Evolutionary conservation across 805 yeast genomes (phyloP), one percentile per base, ranked within the genome.

Genomic region (Cyberlindnera xylosilytica): DNA sequence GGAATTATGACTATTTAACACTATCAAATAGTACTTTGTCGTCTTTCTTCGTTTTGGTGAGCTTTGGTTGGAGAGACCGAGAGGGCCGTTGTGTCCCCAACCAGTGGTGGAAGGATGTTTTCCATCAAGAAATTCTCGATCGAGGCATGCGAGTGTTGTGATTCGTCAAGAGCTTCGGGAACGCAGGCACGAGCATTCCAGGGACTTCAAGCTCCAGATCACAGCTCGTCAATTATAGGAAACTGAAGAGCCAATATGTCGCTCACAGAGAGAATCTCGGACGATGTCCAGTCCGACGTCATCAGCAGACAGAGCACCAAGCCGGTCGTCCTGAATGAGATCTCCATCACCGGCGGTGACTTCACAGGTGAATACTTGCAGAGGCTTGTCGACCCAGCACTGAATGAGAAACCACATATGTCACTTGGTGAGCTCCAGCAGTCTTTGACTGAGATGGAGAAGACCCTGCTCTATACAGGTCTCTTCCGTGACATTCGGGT

Each of bases 311-410:
- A 55, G 39, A 28, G 38, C 15, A 52, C 62, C 0, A 49, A 44
- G 28, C 60, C 56, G 2, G 44, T 58, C 7, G 37, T 37, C 6
- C 24, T 56, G 30, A 47, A 46, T 30, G 44, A 46, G 15, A 34
- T 58, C 18, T 32, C 51, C 19, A 42, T 58, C 26, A 32, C 49
- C 11, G 61, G 61, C 17, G 59, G 56, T 16, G 58, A 50, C 16
- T 67, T 77, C 47, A 63, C 76, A 23, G 64, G 64, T 33, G 67
- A 65, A 15, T 72, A 74, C 52, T 74, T 74, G 60, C 52, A 63
- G 39, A 71, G 71, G 45, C 62, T 77, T 24, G 67, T 77, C 34
- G 54, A 61, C 11, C 77, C 78, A 8, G 62, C 74, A 31, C 55
- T 68, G 12, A 62, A 62, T n/a, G 60, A 64, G 15, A 26, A 42